Conservation (phyloP, 2,329 filamentous ascomycete species). For the Macrophomina tecta region DNA sequence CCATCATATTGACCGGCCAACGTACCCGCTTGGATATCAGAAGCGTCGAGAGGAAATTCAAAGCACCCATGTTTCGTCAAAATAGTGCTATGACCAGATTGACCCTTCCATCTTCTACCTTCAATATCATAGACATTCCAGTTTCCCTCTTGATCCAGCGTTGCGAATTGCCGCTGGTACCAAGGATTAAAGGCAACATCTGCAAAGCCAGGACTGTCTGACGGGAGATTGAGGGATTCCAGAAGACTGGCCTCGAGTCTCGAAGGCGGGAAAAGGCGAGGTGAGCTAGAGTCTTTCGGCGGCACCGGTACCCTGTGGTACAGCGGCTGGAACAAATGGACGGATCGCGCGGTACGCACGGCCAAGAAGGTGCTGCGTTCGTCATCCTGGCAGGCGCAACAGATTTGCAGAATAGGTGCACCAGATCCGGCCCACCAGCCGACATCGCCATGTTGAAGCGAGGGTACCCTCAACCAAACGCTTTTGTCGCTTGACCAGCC, state of each 20-base stretch:
- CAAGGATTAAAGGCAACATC: slow-evolving; percentile 71
- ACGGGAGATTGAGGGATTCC: slow-evolving; percentile 56
- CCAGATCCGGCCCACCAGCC: slow-evolving; percentile 62
- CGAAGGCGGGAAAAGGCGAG: slow-evolving; percentile 49
- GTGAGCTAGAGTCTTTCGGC: background rate
- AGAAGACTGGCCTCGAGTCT: slow-evolving; percentile 63
- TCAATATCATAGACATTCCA: slow-evolving; percentile 68
- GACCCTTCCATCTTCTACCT: slow-evolving; percentile 1
- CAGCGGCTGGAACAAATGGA: slow-evolving; percentile 50
- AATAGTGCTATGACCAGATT: background rate
- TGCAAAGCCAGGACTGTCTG: slow-evolving; percentile 62
- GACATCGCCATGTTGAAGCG: slow-evolving; percentile 52
- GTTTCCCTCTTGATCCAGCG: slow-evolving; percentile 68
- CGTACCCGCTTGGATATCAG: slow-evolving; percentile 42
- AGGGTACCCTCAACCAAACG: slow-evolving; percentile 56
- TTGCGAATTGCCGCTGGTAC: slow-evolving; percentile 65
- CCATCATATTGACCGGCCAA: slow-evolving; percentile 50
- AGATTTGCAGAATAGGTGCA: slow-evolving; percentile 60
- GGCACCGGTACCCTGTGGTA: slow-evolving; percentile 32
- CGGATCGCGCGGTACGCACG: slow-evolving; percentile 48
- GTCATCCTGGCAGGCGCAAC: slow-evolving; percentile 52
- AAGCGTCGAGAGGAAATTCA: slow-evolving; percentile 14
- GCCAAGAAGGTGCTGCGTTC: slow-evolving; percentile 56
- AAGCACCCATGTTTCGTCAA: slow-evolving; percentile 29
- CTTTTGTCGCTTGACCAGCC: slow-evolving; percentile 59